Base-by-base conservation (phyloP, 2,329 filamentous ascomycete species). In the Neonectria coccinea region DNA sequence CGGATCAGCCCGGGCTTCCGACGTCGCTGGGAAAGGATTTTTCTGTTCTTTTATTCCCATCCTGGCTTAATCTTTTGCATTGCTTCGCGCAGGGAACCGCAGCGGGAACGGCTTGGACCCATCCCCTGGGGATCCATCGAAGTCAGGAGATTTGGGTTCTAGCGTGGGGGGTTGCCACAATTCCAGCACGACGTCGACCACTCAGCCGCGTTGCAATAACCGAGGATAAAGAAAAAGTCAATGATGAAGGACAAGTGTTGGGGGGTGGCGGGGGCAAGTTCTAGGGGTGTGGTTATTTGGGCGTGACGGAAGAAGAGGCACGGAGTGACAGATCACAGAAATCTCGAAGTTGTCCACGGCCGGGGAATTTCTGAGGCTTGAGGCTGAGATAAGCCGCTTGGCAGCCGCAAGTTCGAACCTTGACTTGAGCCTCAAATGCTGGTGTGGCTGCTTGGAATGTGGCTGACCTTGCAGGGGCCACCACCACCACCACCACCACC, bases 171-270 rank as follows among this genome's bases (percentile, higher is more conserved):
- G 25, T 4, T 3, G 48, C 63, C 66, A 56, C 53, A 55, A 62
- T 53, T 47, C 22, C 62, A 42, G 8, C n/a, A 42, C 63, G 45
- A 50, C 57, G 64, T 70, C 59, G 59, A 53, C 66, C 62, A 20
- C 22, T 58, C 41, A 57, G 54, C 29, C 52, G 56, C 45, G 33
- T 57, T 62, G 53, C 58, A 56, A 69, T 73, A 73, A 70, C 70
- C 70, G 70, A 73, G 70, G 70, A 73, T 73, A 73, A 71, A 44
- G 47, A 25, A 41, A 58, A 55, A 20, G 9, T 50, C 39, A 36
- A 42, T 11, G 27, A 42, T 60, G 27, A 25, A 48, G 31, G 33
- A 36, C 54, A 41, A 54, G 51, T 48, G 16, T 31, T 45, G 41
- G 57, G 50, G 51, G 42, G 50, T 9, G 39, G 39, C 36, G 41